Conservation (phyloP, 495 filamentous ascomycete genomes). For the Neurospora hispaniola region DNA sequence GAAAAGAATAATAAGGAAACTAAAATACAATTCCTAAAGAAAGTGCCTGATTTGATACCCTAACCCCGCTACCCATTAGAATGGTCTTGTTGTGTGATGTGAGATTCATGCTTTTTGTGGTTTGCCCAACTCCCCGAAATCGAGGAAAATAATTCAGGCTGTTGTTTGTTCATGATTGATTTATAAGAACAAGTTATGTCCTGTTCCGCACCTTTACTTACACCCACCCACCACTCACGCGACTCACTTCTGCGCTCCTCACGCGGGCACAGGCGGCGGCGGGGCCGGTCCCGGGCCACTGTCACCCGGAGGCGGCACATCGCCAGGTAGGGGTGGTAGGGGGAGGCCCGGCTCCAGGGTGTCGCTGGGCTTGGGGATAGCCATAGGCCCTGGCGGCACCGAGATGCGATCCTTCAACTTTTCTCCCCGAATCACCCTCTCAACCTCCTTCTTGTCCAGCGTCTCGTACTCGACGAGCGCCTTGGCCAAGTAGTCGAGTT, state of each 20-base stretch:
- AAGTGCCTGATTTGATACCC: neutral
- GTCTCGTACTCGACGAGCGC: slow-evolving; percentile 93
- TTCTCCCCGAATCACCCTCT: slow-evolving; percentile 76
- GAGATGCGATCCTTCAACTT: slow-evolving; percentile 49
- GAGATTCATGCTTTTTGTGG: neutral
- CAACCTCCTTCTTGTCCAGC: slow-evolving; percentile 76
- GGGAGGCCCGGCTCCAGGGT: slow-evolving; percentile 14
- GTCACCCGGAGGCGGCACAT: neutral
- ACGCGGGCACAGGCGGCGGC: slow-evolving; percentile 13
- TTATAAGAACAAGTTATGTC: neutral
- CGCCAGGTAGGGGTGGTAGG: slow-evolving; percentile 9
- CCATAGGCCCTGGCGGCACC: slow-evolving; percentile 38
- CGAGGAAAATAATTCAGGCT: neutral
- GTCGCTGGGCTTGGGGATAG: slow-evolving; percentile 28
- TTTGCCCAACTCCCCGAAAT: neutral
- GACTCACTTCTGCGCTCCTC: neutral
- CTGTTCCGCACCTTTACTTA: neutral
- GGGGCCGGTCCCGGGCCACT: slow-evolving; percentile 4
- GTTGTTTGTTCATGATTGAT: neutral
- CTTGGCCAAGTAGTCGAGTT: slow-evolving; percentile 76
- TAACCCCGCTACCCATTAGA: neutral
- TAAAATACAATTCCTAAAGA: neutral
- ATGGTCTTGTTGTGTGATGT: neutral
- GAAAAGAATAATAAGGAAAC: neutral
- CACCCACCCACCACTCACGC: neutral